Evolutionary conservation across 768 basidiomycete genomes (phyloP), one percentile per base, ranked within the genome.

Genomic region (Tulasnella sp.): DNA sequence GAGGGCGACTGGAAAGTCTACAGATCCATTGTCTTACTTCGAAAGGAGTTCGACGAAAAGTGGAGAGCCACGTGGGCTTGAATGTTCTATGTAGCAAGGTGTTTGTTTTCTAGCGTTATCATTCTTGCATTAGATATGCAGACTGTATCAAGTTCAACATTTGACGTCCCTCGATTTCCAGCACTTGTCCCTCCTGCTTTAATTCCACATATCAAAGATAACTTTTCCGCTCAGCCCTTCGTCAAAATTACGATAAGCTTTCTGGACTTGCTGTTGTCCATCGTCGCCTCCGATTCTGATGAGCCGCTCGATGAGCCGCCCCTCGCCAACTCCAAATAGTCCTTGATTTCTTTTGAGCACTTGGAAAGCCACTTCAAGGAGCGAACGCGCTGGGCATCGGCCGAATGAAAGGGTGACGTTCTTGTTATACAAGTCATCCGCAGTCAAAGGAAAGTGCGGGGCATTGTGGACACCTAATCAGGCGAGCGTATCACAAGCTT

Each of bases 351-450:
- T 80, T 46, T 84, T 73, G 29, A 91, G 70, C 27, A 90, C 68
- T 64, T 82, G 82, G 42, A 85, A 75, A 1, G 86, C 87, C 59
- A 78, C 69, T 9, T 83, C 83, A 64, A 89, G 82, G 78, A 88
- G 80, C 0, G 86, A 80, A 12, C 84, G 80, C 3, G 86, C 85
- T 15, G 86, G 87, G 64, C 87, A 89, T 8, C 87, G 80, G 8
- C 88, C 88, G 67, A 89, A 90, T 65, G 87, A 83, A 24, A 87
- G 73, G 0, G 83, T 85, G 5, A 87, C 76, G 68, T 89, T 90
- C 71, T 87, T 86, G 73, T 82, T 73, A 69, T 89, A 90, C 58
- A 83, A 66, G 44, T 82, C 73, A 4, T 67, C 66, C 21, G 78
- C 76, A 8, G 72, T 69, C 2, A 79, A 75, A n/a, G 64, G 62